Conservation (phyloP, 2,329 filamentous ascomycete species). For the Parastagonospora avenae region DNA sequence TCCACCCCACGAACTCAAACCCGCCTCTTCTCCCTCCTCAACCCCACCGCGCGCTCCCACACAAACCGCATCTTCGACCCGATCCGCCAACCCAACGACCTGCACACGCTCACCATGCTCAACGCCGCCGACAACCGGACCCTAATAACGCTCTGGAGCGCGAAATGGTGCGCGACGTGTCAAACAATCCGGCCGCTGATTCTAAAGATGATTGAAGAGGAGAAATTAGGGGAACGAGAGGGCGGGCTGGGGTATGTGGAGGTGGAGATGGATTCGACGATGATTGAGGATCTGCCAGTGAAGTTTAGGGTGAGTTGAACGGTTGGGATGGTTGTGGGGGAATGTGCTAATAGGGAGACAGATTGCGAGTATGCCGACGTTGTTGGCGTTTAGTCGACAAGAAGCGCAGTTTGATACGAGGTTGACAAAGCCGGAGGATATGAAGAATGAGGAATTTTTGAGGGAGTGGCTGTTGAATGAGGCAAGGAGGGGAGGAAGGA, state of each 20-base stretch:
- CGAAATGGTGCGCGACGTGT: conserved; percentile 55
- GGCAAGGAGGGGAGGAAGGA: conserved; percentile 51
- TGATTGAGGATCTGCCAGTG: conserved; percentile 50
- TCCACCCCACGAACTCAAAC: background rate
- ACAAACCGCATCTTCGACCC: conserved; percentile 45
- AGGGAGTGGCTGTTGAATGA: conserved; percentile 55
- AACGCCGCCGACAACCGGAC: conserved; percentile 52
- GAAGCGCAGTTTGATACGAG: conserved; percentile 57
- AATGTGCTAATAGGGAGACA: conserved; percentile 13
- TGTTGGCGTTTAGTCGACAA: conserved; percentile 56
- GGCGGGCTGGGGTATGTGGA: conserved; percentile 56
- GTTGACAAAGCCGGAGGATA: conserved; percentile 50
- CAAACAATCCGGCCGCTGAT: conserved; percentile 51
- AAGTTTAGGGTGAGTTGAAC: conserved; percentile 44
- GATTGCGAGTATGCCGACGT: conserved; percentile 55
- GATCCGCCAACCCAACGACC: conserved; percentile 54
- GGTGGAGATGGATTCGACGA: conserved; percentile 54
- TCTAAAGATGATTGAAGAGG: conserved; percentile 49
- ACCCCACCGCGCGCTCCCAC: conserved; percentile 17
- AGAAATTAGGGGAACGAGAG: conserved; percentile 51
- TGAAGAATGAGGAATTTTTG: conserved; percentile 53
- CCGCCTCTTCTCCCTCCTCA: conserved; percentile 23
- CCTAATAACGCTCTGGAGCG: conserved; percentile 57
- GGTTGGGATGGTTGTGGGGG: background rate
- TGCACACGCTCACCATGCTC: conserved; percentile 55